Conservation (phyloP, 2,329 filamentous ascomycete genomes). For the Didymella keratinophila region DNA sequence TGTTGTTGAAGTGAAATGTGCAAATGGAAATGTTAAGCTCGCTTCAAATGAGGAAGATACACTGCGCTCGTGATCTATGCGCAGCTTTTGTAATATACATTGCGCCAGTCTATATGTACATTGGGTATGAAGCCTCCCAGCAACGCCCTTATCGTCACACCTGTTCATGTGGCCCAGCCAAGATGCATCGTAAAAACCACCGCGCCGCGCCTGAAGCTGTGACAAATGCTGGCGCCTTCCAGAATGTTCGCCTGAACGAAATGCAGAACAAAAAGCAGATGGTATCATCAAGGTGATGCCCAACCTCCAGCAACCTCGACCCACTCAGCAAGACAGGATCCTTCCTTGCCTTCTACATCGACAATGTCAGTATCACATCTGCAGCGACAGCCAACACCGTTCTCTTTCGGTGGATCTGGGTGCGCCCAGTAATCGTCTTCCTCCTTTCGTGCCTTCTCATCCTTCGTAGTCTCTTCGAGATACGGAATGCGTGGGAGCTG, state of each 20-base stretch:
- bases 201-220: constrained; percentile 30
- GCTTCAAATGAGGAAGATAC: not conserved
- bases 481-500: constrained; percentile 83
- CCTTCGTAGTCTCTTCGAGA: constrained; percentile 79
- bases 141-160: constrained; percentile 22
- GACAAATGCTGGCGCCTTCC: constrained; percentile 30
- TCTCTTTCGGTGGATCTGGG: constrained; percentile 87
- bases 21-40: not conserved
- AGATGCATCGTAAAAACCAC: constrained; percentile 31
- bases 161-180: constrained; percentile 14
- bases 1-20: not conserved
- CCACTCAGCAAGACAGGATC: constrained; percentile 94
- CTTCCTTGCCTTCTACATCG: constrained; percentile 96
- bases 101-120: constrained; percentile 19
- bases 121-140: constrained; percentile 8
- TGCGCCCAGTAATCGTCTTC: constrained; percentile 97
- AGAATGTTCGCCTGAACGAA: constrained; percentile 33
- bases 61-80: not conserved
- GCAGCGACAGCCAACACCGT: constrained; percentile 95
- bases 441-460: constrained; percentile 84
- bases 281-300: constrained; percentile 61
- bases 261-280: constrained; percentile 25
- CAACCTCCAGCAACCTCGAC: constrained; percentile 96
- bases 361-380: constrained; percentile 97
- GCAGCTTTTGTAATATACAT: not conserved